phyloP scores from a whole-genome alignment of 257 asterid genomes.

The Rehmannia glutinosa region DNA sequence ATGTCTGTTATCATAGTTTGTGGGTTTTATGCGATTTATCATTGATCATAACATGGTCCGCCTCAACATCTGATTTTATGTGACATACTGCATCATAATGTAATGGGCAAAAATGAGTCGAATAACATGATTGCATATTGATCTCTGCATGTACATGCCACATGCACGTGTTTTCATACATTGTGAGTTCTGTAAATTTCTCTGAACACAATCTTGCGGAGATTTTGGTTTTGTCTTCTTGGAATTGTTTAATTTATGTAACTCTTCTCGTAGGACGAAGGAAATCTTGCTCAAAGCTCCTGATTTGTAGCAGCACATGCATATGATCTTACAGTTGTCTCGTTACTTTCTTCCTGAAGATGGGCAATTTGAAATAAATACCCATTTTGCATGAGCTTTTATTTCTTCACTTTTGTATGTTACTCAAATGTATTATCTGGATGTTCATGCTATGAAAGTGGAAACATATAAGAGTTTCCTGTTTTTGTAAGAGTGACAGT shows the following conservation, averaged over 20 bases:
- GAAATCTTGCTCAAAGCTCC: conserved; percentile 28
- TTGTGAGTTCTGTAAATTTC: not conserved
- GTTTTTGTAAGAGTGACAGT: conserved; percentile 16
- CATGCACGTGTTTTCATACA: not conserved
- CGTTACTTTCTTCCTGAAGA: conserved; percentile 10
- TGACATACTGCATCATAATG: not conserved
- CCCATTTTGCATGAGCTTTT: not conserved
- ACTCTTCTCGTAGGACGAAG: conserved; percentile 36
- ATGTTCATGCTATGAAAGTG: conserved; percentile 9
- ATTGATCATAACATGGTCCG: not conserved
- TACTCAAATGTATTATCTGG: not conserved
- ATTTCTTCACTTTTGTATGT: conserved; percentile 3
- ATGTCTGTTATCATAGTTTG: not conserved
- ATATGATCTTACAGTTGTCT: conserved; percentile 2
- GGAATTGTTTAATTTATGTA: not conserved
- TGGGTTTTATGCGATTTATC: not conserved
- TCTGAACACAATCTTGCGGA: not conserved
- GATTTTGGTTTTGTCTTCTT: conserved; percentile 9
- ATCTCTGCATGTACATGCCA: too few relatives aligned
- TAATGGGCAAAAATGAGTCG: not conserved
- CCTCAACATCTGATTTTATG: not conserved
- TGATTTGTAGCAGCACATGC: conserved; percentile 16
- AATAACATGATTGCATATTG: not conserved
- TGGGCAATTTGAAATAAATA: conserved; percentile 20
- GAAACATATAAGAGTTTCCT: not conserved